Evolutionary conservation across 495 filamentous ascomycete genomes (phyloP), one percentile per base, ranked within the genome.

Genomic region (Schizothecium vesticola): DNA sequence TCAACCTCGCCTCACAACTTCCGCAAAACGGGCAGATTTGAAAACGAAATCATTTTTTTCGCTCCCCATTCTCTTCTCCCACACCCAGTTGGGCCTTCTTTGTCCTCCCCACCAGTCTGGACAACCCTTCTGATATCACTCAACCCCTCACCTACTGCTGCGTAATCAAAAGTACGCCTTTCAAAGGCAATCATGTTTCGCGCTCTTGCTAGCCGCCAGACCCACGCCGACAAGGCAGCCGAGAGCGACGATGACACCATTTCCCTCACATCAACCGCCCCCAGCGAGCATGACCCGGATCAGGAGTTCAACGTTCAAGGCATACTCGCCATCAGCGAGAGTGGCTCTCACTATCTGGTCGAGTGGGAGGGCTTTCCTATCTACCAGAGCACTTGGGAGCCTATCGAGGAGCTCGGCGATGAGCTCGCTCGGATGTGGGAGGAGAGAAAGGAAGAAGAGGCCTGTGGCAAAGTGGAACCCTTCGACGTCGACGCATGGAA

Each of bases 331-430:
- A 86, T 92, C 71, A 74, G 78, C 3, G n/a, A 75, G 0, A 79
- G 86, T 9, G 79, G 75, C 10, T 70, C 70, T 67, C 68, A 75
- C 25, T 93, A 89, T 72, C 80, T 93, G 3, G 84, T 92, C 33
- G 82, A 85, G 68, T 94, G 91, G 91, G 81, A 81, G 25, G 83
- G 80, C n/a, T 93, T 90, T 67, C 76, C 80, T 1, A 60, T 87
- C 10, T 68, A 86, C 13, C 74, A 87, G 59, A 80, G 84, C 62
- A 87, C 85, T 3, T 93, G 90, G 90, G 89, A 92, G 68, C 86
- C 89, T 0, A 73, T 73, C n/a, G 74, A 82, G 0, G 77, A 82
- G 59, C 85, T 93, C 51, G 75, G 83, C 23, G 74, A 80, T 16
- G 77, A 79, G 0, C 80, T 87, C 7, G 73, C 86, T 1, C 26